Percentiles rank a stretch among this genome's conserved stretches.
Evolutionary conservation across 2,329 filamentous ascomycete genomes (phyloP).

Genomic region (Talaromyces sp.): DNA sequence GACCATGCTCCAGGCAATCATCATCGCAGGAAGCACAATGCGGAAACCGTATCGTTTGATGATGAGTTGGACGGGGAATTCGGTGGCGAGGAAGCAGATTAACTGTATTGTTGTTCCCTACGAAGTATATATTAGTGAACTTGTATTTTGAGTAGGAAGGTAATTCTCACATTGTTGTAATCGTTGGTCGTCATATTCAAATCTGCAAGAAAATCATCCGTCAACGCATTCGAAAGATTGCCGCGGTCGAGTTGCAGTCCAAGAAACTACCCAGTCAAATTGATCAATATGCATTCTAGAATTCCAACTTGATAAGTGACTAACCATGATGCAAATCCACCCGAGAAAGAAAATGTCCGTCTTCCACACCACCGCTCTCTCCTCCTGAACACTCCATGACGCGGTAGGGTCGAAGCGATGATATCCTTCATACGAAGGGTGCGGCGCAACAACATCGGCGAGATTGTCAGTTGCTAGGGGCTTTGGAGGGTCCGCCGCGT

Average conservation of each 20-base stretch:
- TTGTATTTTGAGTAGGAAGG: background rate
- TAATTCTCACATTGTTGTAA: conserved; percentile 5
- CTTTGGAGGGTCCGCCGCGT: background rate
- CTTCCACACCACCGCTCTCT: conserved; percentile 10
- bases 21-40: conserved; percentile 52
- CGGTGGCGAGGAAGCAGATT: conserved; percentile 48
- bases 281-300: background rate
- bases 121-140: background rate
- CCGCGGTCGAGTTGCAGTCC: conserved; percentile 55
- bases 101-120: conserved; percentile 51
- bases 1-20: conserved; percentile 48
- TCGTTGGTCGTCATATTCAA: conserved; percentile 26
- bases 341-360: conserved; percentile 13
- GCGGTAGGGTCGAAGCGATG: conserved; percentile 9
- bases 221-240: conserved; percentile 53
- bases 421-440: conserved; percentile 2
- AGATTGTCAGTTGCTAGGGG: conserved; percentile 22
- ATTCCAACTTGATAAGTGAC: background rate
- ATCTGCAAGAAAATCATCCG: conserved; percentile 51
- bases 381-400: conserved; percentile 11
- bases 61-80: conserved; percentile 55
- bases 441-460: conserved; percentile 20
- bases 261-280: conserved; percentile 21
- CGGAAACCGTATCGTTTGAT: conserved; percentile 52
- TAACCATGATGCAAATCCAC: conserved; percentile 51